Evolutionary conservation across 2,329 filamentous ascomycete species (phyloP), one percentile per base, ranked within the genome.

Genomic region (Plectosphaerella plurivora): DNA sequence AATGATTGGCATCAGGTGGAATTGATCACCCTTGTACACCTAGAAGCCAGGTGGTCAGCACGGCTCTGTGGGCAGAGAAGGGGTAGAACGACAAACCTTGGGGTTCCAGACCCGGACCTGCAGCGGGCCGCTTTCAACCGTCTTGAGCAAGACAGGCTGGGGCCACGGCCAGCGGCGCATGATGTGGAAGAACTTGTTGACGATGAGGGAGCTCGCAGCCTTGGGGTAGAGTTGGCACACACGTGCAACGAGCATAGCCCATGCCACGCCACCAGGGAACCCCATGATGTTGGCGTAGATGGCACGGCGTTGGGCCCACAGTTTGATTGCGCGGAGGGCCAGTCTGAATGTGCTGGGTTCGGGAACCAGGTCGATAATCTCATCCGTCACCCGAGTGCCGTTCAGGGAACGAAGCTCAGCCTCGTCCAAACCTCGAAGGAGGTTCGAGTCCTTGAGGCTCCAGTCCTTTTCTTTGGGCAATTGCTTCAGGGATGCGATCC

Each of bases 231-330:
- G 81, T 69, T 99, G 94, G 69, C 94, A 97, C 42, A 97, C 89
- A 57, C 94, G 83, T 49, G 94, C 94, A 25, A 97, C 92, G 64
- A 99, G 81, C 88, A 99, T 97, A 12, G 93, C 94, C 91, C 93
- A 99, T 5, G 94, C 94, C 41, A 99, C 92, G 71, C 94, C 94
- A 61, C 94, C 94, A 2, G 94, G 94, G 60, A 94, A 99, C 24
- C 94, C 94, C 70, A 96, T 91, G 57, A 97, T 92, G 63, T 97
- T 97, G 58, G 91, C 91, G 66, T 97, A 97, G 47, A 97, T 91
- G 22, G 89, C 94, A 55, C 93, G 88, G 49, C 87, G 84, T 65
- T 96, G 90, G 10, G 94, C 92, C 94, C 94, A 99, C 8, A 99
- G 79, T 72, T 99, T 99, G 74, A 99, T 89, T 14, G 91, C 92